These are phyloP conservation scores for Starmerella khaoyaiensis DNA, from an alignment of 805 yeast genomes.

Conservation along the genomic window DNA sequence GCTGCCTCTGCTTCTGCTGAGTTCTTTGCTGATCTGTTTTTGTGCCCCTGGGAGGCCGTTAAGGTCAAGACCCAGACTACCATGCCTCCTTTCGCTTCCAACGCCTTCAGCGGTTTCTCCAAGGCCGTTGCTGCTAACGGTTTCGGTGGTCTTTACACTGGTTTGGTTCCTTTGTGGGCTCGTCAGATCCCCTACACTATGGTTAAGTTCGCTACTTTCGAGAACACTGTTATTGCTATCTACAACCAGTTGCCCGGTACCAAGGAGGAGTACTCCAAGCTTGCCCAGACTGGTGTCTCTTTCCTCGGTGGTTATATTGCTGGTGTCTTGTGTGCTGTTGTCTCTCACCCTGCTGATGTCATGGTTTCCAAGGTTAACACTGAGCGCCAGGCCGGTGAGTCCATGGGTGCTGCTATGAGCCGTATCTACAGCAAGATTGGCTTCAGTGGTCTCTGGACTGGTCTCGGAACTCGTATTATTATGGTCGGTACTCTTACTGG, in stretches of 20 bases:
- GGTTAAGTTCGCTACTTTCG: constrained; percentile 94
- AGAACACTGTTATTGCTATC: constrained; percentile 72
- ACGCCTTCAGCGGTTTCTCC: constrained; percentile 51
- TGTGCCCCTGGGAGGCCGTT: constrained; percentile 92
- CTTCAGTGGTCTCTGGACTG: constrained; percentile 86
- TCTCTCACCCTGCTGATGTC: constrained; percentile 98
- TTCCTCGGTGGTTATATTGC: constrained; percentile 94
- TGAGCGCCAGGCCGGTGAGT: constrained; percentile 51
- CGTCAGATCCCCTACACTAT: constrained; percentile 98
- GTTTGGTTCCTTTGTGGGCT: constrained; percentile 83
- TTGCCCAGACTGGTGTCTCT: constrained; percentile 87
- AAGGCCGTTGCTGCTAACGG: constrained; percentile 60
- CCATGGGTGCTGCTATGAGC: constrained; percentile 49
- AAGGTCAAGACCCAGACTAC: constrained; percentile 91
- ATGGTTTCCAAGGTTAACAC: constrained; percentile 88
- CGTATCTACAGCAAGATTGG: constrained; percentile 78
- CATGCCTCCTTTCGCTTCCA: constrained; percentile 65
- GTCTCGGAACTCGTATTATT: constrained; percentile 81
- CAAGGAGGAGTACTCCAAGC: constrained; percentile 52
- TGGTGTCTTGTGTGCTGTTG: constrained; percentile 90
- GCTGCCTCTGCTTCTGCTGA: constrained; percentile 91
- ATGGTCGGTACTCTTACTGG: constrained; percentile 98
- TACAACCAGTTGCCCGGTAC: constrained; percentile 62
- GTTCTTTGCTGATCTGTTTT: constrained; percentile 73
- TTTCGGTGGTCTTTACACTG: constrained; percentile 65